Base-by-base conservation (phyloP, 169 alveolate genomes). In the Plasmodium ovale region DNA sequence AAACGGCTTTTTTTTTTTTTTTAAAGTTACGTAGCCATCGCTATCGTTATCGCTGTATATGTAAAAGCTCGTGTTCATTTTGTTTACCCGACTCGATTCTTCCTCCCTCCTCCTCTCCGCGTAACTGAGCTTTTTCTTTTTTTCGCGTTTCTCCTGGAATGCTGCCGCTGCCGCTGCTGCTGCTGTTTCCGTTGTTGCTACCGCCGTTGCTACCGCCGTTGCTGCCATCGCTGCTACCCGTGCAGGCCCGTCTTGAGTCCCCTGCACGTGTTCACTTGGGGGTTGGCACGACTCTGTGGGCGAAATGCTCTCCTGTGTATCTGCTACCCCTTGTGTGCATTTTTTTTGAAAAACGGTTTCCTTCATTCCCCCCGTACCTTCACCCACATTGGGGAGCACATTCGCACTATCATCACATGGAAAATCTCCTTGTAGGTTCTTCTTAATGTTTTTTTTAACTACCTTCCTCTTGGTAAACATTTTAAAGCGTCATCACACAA, bases 401-500 rank as follows among this genome's bases (percentile, higher is more conserved):
- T 60, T 42, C 27, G 14, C 53, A 14, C 42, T 35, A 59, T 59
- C 21, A 49, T 39, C 16, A 31, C 29, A 35, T 12, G 21, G 21
- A 4, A 59, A 29, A 33, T 79, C 70, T 5, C 53, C 64, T 21
- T 70, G 84, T 25, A 72, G 56, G 21, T 42, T 56, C 3, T 85
- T 85, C 16, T 72, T 71, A 6, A 69, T 69, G 31, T 85, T 85
- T 62, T 71, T 69, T 33, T 85, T 85, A 14, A 67, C 60, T n/a
- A 58, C 49, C 44, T 68, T 85, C 44, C 91, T 85, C 53, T 85
- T 85, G 10, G 74, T 37, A 37, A 85, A 85, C 91, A 85, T 85
- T 51, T 21, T 85, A 16, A 1, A 9, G 21, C 73, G 23, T 9
- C 12, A n/a, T n/a, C n/a, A n/a, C n/a, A n/a, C n/a, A n/a, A n/a